These are phyloP conservation scores for Paracamarosporium sp. DNA, from an alignment of 2,329 filamentous ascomycete genomes.

Conservation along the genomic window DNA sequence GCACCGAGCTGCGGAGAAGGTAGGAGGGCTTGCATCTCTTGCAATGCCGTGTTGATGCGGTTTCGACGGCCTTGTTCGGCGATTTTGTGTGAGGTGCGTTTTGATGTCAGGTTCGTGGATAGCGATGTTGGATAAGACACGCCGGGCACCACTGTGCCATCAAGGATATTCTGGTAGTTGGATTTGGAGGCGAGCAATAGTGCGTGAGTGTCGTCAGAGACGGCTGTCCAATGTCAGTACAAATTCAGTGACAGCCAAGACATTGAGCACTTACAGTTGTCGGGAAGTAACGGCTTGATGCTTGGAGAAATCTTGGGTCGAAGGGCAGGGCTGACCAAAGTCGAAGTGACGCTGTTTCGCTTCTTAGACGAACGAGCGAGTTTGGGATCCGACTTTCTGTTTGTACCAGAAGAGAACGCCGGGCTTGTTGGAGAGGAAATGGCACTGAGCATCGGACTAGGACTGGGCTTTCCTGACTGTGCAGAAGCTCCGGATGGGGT, in stretches of 20 bases:
- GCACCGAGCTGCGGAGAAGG: constrained; percentile 59
- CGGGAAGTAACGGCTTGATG: constrained; percentile 88
- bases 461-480: constrained; percentile 51
- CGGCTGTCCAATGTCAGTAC: constrained; percentile 38
- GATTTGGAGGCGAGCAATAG: constrained; percentile 90
- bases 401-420: constrained; percentile 31
- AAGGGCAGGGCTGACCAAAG: constrained; percentile 84
- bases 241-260: background rate
- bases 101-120: constrained; percentile 92
- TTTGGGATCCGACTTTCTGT: constrained; percentile 41
- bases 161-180: constrained; percentile 96
- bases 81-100: constrained; percentile 96
- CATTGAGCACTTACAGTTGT: constrained; percentile 59
- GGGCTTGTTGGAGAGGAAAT: constrained; percentile 59
- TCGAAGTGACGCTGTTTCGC: constrained; percentile 63
- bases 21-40: constrained; percentile 88
- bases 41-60: constrained; percentile 90
- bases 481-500: constrained; percentile 46
- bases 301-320: constrained; percentile 90
- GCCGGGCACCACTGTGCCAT: constrained; percentile 88
- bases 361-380: constrained; percentile 44
- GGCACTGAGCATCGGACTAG: constrained; percentile 61
- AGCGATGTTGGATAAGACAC: constrained; percentile 90
- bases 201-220: constrained; percentile 67
- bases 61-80: constrained; percentile 96